Base-by-base conservation (phyloP, 768 basidiomycete genomes). In the Suillus decipiens region DNA sequence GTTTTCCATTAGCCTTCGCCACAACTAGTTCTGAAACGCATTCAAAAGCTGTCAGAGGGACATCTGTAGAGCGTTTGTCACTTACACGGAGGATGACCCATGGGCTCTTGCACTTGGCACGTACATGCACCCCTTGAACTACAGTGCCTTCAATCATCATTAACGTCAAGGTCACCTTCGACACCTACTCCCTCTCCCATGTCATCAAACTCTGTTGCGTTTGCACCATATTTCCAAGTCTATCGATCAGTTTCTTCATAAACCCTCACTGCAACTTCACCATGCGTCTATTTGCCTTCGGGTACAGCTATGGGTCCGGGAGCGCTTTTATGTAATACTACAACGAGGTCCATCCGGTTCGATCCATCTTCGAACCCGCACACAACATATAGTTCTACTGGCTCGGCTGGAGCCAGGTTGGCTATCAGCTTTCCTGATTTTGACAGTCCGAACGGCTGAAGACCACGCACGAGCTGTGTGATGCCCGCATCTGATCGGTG, bases 361-460 rank as follows among this genome's bases (percentile, higher is more conserved):
- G 95, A 82, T 50, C 95, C 84, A 66, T 92, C 89, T 74, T 95
- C 93, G 2, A 94, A 1, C 24, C 37, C 17, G 41, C 37, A 83
- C 93, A 96, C 95, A 62, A 93, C 90, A 70, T 97, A 96, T 33
- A 97, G 85, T 72, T 95, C 93, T 31, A 96, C 93, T 0, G 87
- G 80, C 54, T 87, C 82, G 7, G 86, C 88, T 2, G 96, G 96
- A 1, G 89, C 89, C 6, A 96, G 81, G 70, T 98, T 97, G n/a
- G 93, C 88, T 39, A 97, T 82, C 70, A 97, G 81, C 71, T 95
- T 95, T 80, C 97, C 96, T 3, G 90, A 86, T 69, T 96, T 97
- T 1, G 95, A 96, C 64, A 98, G 78, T 39, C 84, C 82, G 66
- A 86, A 90, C 22, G 85, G 78, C 2, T 85, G 83, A 11, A 98